Evolutionary conservation across 805 yeast species (phyloP).

Genomic region (Metschnikowia reukaufii): DNA sequence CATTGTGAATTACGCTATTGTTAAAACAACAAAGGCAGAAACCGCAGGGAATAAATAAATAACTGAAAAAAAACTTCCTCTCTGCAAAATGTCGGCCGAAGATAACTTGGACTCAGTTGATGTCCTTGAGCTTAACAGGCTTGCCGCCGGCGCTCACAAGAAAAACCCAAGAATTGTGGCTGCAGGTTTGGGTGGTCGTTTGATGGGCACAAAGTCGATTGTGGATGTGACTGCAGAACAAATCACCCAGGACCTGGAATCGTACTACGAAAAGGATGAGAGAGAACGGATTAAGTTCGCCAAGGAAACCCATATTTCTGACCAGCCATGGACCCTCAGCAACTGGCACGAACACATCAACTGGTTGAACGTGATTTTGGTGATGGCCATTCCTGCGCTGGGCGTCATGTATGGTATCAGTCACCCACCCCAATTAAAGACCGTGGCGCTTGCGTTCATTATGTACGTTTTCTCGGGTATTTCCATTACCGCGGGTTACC

Average conservation of each 20-base stretch:
- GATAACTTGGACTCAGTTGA: conserved; percentile 45
- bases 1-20: background rate
- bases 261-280: conserved; percentile 38
- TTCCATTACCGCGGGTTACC: conserved; percentile 84
- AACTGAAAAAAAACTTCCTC: background rate
- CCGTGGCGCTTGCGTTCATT: conserved; percentile 53
- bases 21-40: background rate
- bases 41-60: background rate
- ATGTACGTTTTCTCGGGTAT: conserved; percentile 63
- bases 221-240: conserved; percentile 67
- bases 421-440: conserved; percentile 51
- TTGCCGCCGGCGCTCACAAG: conserved; percentile 81
- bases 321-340: conserved; percentile 69
- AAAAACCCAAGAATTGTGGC: conserved; percentile 71
- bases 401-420: conserved; percentile 50
- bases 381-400: conserved; percentile 55
- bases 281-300: conserved; percentile 41
- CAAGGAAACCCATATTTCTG: conserved; percentile 60
- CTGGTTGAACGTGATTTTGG: conserved; percentile 73
- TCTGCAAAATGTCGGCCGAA: conserved; percentile 13
- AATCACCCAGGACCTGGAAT: conserved; percentile 48
- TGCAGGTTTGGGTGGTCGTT: conserved; percentile 68
- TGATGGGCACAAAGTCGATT: conserved; percentile 81
- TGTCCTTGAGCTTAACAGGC: conserved; percentile 67
- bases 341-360: conserved; percentile 78